These are phyloP conservation scores for Blumeria hordei DNA, from an alignment of 2,329 filamentous ascomycete species.

Conservation along the genomic window DNA sequence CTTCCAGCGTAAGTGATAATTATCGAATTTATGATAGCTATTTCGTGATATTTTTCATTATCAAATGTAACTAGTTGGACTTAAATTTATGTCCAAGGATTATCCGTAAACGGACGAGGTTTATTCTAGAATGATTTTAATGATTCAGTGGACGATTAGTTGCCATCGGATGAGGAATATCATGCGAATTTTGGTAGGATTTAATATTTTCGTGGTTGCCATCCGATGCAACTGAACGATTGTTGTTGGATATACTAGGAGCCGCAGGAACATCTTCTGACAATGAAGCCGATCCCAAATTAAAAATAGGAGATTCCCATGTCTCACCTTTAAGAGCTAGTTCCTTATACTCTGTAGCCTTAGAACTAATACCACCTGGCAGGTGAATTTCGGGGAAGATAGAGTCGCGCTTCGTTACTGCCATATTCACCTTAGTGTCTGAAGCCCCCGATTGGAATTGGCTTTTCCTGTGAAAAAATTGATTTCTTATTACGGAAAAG, in stretches of 20 bases:
- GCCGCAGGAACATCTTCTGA: conserved; percentile 44
- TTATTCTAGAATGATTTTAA: no score
- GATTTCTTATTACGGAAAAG: conserved; percentile 47
- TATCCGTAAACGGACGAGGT: no score
- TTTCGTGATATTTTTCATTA: no score
- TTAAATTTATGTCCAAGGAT: no score
- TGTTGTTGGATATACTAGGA: conserved; percentile 29
- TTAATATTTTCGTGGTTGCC: conserved; percentile 1
- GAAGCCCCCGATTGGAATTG: conserved; percentile 45
- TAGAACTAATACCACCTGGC: conserved; percentile 71
- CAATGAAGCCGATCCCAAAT: conserved; percentile 52
- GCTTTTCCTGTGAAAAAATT: conserved; percentile 50
- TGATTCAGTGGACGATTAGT: no score
- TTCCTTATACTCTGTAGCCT: conserved; percentile 83
- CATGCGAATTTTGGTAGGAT: not conserved
- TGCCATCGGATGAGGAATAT: no score
- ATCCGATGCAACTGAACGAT: conserved; percentile 9
- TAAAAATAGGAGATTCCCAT: conserved; percentile 91
- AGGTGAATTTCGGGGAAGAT: conserved; percentile 78
- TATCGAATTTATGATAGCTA: no score
- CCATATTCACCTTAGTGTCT: conserved; percentile 56
- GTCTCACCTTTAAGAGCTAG: conserved; percentile 68
- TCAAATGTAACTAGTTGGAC: no score
- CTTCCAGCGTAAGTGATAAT: no score
- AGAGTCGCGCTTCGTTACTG: conserved; percentile 69